Evolutionary conservation across 495 filamentous ascomycete genomes (phyloP).

Genomic region (Xylaria bambusicola): DNA sequence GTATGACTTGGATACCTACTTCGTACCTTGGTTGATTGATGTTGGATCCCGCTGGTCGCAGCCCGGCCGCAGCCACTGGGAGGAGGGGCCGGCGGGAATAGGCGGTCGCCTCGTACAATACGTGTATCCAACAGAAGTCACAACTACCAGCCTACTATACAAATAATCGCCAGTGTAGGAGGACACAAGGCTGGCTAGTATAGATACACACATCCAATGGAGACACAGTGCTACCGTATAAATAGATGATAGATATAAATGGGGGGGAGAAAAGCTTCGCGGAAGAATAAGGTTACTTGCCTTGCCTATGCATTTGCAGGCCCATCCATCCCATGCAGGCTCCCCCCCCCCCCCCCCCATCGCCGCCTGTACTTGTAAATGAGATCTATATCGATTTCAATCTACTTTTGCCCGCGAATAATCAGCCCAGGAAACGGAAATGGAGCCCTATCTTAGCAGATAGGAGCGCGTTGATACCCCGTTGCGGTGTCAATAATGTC

Average conservation of each 20-base stretch:
- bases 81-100: background rate
- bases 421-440: conserved; percentile 2
- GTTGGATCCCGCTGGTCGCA: conserved; percentile 6
- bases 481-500: conserved; percentile 6
- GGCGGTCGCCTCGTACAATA: background rate
- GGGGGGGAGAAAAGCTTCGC: background rate
- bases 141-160: no score
- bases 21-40: background rate
- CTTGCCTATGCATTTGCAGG: conserved; percentile 19
- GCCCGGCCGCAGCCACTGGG: conserved; percentile 3
- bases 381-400: no score
- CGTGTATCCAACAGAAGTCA: background rate
- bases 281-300: conserved; percentile 17
- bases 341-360: no score
- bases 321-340: no score
- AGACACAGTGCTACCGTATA: conserved; percentile 8
- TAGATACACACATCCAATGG: background rate
- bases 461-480: background rate
- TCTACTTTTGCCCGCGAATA: no score
- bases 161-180: no score
- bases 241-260: no score
- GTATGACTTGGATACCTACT: no score
- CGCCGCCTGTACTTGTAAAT: background rate
- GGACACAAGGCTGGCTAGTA: background rate
- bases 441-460: no score